These are phyloP conservation scores for Linnemannia zychae DNA, from an alignment of 192 early-diverging fungal genomes.

Conservation along the genomic window DNA sequence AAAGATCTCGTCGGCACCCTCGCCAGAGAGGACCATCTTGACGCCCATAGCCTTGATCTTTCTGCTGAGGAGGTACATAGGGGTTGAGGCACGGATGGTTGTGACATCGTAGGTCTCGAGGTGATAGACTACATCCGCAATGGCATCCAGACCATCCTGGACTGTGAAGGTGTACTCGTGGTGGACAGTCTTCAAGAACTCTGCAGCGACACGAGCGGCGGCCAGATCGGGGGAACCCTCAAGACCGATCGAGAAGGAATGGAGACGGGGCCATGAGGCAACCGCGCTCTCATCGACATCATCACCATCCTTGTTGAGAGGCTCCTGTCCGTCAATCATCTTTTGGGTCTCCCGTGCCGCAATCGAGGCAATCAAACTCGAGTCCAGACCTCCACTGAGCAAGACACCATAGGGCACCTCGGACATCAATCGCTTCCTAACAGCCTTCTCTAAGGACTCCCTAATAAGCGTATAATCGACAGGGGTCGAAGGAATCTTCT, in stretches of 20 bases:
- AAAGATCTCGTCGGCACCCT: conserved; percentile 97
- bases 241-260: conserved; percentile 99
- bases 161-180: conserved; percentile 97
- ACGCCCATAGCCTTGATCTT: conserved; percentile 99
- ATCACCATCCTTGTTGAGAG: conserved; percentile 70
- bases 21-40: conserved; percentile 99
- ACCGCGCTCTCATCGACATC: conserved; percentile 74
- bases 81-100: conserved; percentile 96
- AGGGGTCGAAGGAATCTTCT: conserved; percentile 64
- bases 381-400: conserved; percentile 95
- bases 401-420: conserved; percentile 99
- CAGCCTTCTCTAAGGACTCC: conserved; percentile 84
- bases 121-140: conserved; percentile 96
- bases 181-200: conserved; percentile 92
- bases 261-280: conserved; percentile 87
- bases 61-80: conserved; percentile 97
- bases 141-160: conserved; percentile 97
- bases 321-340: conserved; percentile 66
- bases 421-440: conserved; percentile 97
- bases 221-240: conserved; percentile 94
- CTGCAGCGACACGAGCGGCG: conserved; percentile 91
- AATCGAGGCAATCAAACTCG: conserved; percentile 95
- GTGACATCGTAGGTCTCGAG: conserved; percentile 99
- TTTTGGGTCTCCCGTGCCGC: conserved; percentile 88
- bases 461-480: conserved; percentile 83